These are phyloP conservation scores for Coprinopsis sp. DNA, from an alignment of 768 basidiomycete genomes.

Conservation along the genomic window DNA sequence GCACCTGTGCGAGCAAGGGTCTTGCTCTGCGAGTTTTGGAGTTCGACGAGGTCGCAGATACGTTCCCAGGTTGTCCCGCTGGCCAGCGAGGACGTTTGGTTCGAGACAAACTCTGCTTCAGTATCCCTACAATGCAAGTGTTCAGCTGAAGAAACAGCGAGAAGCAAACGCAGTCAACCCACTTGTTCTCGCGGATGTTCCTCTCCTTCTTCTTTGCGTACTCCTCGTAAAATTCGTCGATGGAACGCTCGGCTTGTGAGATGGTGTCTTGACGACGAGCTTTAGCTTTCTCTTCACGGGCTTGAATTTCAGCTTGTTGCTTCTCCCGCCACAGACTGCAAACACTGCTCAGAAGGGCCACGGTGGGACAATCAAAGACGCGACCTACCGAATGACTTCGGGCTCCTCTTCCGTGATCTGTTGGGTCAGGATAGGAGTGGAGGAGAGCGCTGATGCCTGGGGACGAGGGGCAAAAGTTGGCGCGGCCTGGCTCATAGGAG, in stretches of 20 bases:
- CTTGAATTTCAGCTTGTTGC: slow-evolving; percentile 78
- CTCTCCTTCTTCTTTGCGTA: slow-evolving; percentile 87
- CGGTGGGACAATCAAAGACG: neutral
- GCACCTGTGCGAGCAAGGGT: slow-evolving; percentile 83
- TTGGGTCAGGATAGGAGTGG: slow-evolving; percentile 71
- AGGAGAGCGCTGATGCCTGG: slow-evolving; percentile 63
- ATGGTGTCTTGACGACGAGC: slow-evolving; percentile 78
- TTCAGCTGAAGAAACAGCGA: neutral
- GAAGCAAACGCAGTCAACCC: slow-evolving; percentile 7
- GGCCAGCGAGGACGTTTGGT: slow-evolving; percentile 71
- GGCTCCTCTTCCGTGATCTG: slow-evolving; percentile 75
- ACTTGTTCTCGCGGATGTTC: slow-evolving; percentile 96
- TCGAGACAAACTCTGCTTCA: slow-evolving; percentile 74
- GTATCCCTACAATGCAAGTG: slow-evolving; percentile 59
- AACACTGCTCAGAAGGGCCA: neutral
- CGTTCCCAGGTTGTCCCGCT: slow-evolving; percentile 95
- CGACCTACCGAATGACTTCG: slow-evolving; percentile 75
- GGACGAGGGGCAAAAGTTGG: slow-evolving; percentile 74
- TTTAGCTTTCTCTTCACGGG: slow-evolving; percentile 77
- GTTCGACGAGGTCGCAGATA: slow-evolving; percentile 78
- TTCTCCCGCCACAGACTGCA: slow-evolving; percentile 81
- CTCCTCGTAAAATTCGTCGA: slow-evolving; percentile 87
- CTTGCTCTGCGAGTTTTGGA: slow-evolving; percentile 97
- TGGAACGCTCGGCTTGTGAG: slow-evolving; percentile 75
- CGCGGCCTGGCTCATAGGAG: slow-evolving; percentile 32